Base-by-base conservation (phyloP, 176 grass and related monocot species). In the Triticum aestivum region DNA sequence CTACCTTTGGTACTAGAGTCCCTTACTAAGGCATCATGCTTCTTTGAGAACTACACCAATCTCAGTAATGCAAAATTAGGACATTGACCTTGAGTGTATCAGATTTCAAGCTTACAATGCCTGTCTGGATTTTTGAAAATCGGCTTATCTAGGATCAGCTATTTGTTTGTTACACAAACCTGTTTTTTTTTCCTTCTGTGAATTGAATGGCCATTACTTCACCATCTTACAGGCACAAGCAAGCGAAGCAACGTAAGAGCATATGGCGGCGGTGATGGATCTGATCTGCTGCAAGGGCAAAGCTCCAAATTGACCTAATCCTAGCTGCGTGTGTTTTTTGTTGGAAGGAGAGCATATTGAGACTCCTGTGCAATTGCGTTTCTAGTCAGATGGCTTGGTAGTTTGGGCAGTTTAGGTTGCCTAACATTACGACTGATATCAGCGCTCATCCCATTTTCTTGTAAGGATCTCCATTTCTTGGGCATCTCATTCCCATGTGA, bases 191-290 rank as follows among this genome's bases (percentile, higher is more conserved):
- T 29, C n/a, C 1, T 15, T 17, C 33, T 83, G 72, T 71, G 29
- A 78, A 81, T n/a, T 71, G 65, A 80, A 87, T 27, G 15, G 8
- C 9, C 17, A 61, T 86, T 52, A 64, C 27, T 30, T 56, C 82
- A 14, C 45, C 42, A 27, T 85, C 11, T 89, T 27, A 70, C 80
- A 95, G 91, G 84, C 86, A 42, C 44, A 65, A 76, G 51, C 75
- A 85, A 63, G 86, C 89, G 20, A 88, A 65, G 41, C 86, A 91
- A 17, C 82, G 74, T 49, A 73, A 64, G 24, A 86, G 80, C 24
- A 69, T 95, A n/a, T 95, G 86, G 84, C 69, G 59, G 29, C 81
- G 86, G 18, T 92, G 75, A 91, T 88, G 66, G 66, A 35, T 75
- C 67, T 87, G 42, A 66, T 77, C 62, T 58, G 8, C n/a, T 80